These are phyloP conservation scores for Geopyxis carbonaria DNA, from an alignment of 495 filamentous ascomycete genomes.

Conservation along the genomic window DNA sequence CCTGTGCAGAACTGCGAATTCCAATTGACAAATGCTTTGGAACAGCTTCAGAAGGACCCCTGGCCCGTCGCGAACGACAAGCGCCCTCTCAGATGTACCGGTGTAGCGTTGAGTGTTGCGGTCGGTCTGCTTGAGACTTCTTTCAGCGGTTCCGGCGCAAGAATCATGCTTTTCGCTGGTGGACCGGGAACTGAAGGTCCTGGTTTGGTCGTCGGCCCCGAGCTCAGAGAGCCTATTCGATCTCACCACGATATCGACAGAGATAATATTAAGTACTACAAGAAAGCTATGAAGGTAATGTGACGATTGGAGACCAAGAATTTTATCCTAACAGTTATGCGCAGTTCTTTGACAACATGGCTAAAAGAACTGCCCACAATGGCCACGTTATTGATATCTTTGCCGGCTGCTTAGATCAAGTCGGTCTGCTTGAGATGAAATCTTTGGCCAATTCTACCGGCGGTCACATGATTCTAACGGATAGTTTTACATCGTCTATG, in stretches of 20 bases:
- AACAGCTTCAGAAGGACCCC: slow-evolving; percentile 92
- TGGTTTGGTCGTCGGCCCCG: slow-evolving; percentile 92
- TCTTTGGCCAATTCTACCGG: slow-evolving; percentile 89
- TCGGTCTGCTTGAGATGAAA: slow-evolving; percentile 98
- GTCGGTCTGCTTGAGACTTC: slow-evolving; percentile 82
- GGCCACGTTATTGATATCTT: slow-evolving; percentile 97
- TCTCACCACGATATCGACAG: slow-evolving; percentile 98
- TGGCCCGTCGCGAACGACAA: slow-evolving; percentile 96
- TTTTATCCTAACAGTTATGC: slow-evolving; percentile 10
- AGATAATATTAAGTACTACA: slow-evolving; percentile 99
- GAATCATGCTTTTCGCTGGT: slow-evolving; percentile 95
- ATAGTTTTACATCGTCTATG: slow-evolving; percentile 98
- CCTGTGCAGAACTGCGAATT: slow-evolving; percentile 95
- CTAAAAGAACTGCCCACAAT: slow-evolving; percentile 92
- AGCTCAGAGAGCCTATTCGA: slow-evolving; percentile 89
- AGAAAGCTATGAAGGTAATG: slow-evolving; percentile 88
- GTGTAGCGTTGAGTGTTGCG: slow-evolving; percentile 88
- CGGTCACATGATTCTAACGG: slow-evolving; percentile 95
- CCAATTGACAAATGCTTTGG: slow-evolving; percentile 90
- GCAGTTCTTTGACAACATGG: slow-evolving; percentile 90
- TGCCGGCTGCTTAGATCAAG: slow-evolving; percentile 94
- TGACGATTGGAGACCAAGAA: slow-evolving; percentile 7
- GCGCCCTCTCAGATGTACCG: slow-evolving; percentile 82
- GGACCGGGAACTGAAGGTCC: slow-evolving; percentile 93
- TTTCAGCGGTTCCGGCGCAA: slow-evolving; percentile 85